A percentile compares a stretch with the other conserved stretches of the same genome.
These are phyloP conservation scores for Micromonas pusilla DNA, from an alignment of 139 green algal genomes.

Conservation along the genomic window DNA sequence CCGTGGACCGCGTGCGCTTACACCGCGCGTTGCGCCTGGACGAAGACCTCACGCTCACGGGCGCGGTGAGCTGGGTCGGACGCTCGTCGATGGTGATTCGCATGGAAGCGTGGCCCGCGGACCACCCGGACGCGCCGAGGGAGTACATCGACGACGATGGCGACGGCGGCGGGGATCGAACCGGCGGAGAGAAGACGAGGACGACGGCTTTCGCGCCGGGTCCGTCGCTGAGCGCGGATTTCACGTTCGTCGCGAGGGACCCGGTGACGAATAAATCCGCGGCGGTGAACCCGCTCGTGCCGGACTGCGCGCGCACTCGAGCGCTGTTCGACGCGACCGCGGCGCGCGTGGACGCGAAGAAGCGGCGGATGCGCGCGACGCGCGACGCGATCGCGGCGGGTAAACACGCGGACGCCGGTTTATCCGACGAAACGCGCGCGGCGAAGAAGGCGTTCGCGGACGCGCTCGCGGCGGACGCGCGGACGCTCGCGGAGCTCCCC, in stretches of 20 bases:
- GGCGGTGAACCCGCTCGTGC: conserved; percentile 50
- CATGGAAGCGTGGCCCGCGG: not conserved
- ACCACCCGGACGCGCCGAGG: not conserved
- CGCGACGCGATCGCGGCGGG: too few relatives aligned
- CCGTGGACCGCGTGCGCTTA: conserved; percentile 33
- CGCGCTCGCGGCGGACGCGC: not conserved
- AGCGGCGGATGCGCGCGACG: not conserved
- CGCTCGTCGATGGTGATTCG: conserved; percentile 15
- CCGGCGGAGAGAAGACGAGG: too few relatives aligned
- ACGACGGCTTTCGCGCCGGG: not conserved
- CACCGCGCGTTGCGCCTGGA: conserved; percentile 18
- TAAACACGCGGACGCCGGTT: not conserved
- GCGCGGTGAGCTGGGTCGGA: conserved; percentile 11
- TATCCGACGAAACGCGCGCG: not conserved
- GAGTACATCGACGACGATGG: not conserved
- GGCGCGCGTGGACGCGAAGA: not conserved
- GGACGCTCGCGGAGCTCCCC: conserved; percentile 10
- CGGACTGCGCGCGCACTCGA: conserved; percentile 37
- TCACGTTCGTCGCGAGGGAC: conserved; percentile 75
- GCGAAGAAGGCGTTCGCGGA: not conserved
- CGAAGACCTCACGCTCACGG: conserved; percentile 21
- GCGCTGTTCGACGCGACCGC: not conserved
- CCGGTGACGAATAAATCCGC: conserved; percentile 40
- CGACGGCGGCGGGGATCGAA: not conserved
- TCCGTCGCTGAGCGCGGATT: conserved; percentile 35